phyloP scores from a whole-genome alignment of 305 asterid genomes.

The Fraxinus baroniana region DNA sequence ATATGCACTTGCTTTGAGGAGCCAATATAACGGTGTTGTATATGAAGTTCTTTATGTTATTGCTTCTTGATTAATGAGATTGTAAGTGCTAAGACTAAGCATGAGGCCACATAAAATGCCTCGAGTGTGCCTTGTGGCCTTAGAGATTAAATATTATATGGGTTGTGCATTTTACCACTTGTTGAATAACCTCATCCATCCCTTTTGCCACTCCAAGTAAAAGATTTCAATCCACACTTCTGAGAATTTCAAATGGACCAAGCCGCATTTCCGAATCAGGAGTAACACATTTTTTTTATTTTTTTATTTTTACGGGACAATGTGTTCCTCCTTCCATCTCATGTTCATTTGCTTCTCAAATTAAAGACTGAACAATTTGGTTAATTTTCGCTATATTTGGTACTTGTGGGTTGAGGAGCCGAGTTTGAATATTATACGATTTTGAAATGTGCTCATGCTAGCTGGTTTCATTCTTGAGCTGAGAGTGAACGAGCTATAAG shows the following conservation, averaged over 20 bases:
- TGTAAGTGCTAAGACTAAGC: not conserved
- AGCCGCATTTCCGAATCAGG: not conserved
- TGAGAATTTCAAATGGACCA: not conserved
- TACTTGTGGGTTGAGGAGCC: not conserved
- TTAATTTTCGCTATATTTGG: not conserved
- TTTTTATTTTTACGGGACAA: not conserved
- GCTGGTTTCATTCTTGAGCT: not conserved
- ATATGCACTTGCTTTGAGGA: not conserved
- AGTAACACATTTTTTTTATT: not conserved
- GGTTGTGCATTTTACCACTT: not conserved
- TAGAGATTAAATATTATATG: not conserved
- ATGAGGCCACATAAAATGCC: not conserved
- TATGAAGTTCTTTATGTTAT: not conserved
- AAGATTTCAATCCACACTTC: not conserved
- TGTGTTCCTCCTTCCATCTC: not conserved
- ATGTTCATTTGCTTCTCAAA: not conserved
- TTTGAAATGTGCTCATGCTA: not conserved
- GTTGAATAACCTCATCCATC: not conserved
- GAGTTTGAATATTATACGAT: not conserved
- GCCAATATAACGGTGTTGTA: not conserved
- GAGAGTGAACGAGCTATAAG: not conserved
- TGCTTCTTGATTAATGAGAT: not conserved
- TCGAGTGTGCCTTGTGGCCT: not conserved
- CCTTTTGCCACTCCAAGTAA: not conserved
- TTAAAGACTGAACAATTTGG: not conserved